These are phyloP conservation scores for Ananas comosus DNA, from an alignment of 176 grass and related monocot species.

Conservation along the genomic window DNA sequence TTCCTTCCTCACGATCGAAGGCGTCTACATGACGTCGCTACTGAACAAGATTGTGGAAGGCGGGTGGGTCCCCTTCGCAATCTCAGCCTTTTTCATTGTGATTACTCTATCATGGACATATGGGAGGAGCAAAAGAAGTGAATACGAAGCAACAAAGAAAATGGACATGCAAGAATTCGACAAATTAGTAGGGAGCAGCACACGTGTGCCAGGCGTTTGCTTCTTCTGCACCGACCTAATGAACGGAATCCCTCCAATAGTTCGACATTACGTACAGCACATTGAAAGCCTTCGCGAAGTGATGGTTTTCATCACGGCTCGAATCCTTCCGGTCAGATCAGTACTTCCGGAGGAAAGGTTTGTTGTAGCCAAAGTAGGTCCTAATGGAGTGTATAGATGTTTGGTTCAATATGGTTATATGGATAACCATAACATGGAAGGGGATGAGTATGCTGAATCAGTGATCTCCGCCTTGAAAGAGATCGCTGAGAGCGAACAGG, in stretches of 20 bases:
- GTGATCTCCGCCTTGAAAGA: slow-evolving; percentile 48
- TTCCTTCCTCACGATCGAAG: slow-evolving; percentile 39
- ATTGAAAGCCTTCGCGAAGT: slow-evolving; percentile 42
- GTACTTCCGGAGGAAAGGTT: slow-evolving; percentile 66
- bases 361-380: slow-evolving; percentile 51
- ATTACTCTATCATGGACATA: slow-evolving; percentile 80
- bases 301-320: slow-evolving; percentile 65
- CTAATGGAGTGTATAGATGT: slow-evolving; percentile 57
- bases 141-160: slow-evolving; percentile 46
- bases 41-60: slow-evolving; percentile 59
- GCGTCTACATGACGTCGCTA: slow-evolving; percentile 55
- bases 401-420: slow-evolving; percentile 77
- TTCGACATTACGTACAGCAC: slow-evolving; percentile 50
- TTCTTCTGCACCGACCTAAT: slow-evolving; percentile 77
- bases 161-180: slow-evolving; percentile 42
- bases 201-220: slow-evolving; percentile 44
- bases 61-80: slow-evolving; percentile 80
- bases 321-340: slow-evolving; percentile 44
- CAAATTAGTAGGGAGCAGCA: slow-evolving; percentile 19
- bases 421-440: slow-evolving; percentile 57
- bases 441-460: slow-evolving; percentile 45
- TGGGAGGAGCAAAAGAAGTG: slow-evolving; percentile 56
- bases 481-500: slow-evolving; percentile 31
- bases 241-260: slow-evolving; percentile 71
- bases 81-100: slow-evolving; percentile 52